Base-by-base conservation (phyloP, 2,329 filamentous ascomycete species). In the Xenoacremonium recifei region DNA sequence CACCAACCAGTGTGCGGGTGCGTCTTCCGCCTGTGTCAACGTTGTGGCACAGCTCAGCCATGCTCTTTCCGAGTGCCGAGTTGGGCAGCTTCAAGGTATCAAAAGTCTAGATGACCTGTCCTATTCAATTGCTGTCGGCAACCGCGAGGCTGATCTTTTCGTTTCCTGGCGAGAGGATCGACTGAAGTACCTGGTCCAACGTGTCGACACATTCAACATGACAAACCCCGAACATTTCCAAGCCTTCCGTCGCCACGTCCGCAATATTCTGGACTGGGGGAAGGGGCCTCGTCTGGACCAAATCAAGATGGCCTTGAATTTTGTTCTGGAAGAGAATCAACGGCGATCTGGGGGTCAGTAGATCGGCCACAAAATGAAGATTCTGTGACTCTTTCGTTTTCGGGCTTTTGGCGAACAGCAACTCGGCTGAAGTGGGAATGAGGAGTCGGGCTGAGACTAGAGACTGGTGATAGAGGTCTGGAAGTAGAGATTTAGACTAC, bases 201-300 rank as follows among this genome's bases (percentile, higher is more conserved):
- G 6, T 7, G n/a, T 15, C 17, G 29, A 31, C 29, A 15, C 6
- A 9, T 31, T 9, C n/a, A 11, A 11, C 6, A 11, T 31, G 12
- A 7, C 17, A 31, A 11, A 15, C 6, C 6, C 58, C 2, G 37
- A 50, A 18, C 6, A 62, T 21, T 63, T 57, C 35, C 21, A 57
- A 2, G 39, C 53, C 4, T 63, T 68, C 39, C 59, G 59, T 39
- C 60, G 51, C 36, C 50, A 59, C 43, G 57, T 66, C 21, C 52
- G 33, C 18, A 65, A 65, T 34, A 65, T 66, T 33, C 47, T 66
- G 20, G 62, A 65, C 44, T 66, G 61, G 62, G 63, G 60, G 3
- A 56, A 45, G 37, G 47, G 49, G 33, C 27, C 34, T 37, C 56
- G 58, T n/a, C 42, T 65, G 36, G 40, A 48, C 6, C 7, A 7